phyloP scores from a whole-genome alignment of 192 early-diverging fungal genomes.

The Dimargaris xerosporica region DNA sequence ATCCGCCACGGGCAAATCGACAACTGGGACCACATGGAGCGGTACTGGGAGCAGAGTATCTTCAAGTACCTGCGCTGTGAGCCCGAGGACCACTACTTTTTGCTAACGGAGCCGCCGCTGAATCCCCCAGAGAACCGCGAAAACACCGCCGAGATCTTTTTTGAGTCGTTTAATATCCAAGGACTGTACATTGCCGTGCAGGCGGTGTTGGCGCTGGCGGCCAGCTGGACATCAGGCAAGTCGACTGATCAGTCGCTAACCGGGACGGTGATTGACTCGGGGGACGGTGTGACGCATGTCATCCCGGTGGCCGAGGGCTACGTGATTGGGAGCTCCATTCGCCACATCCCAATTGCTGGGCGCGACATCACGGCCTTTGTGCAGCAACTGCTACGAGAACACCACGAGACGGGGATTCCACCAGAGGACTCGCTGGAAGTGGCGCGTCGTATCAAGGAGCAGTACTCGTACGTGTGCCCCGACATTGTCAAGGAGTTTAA shows the following conservation, averaged over 20 bases:
- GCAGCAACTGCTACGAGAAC: constrained; percentile 85
- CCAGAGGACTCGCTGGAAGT: constrained; percentile 97
- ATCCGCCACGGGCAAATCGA: constrained; percentile 87
- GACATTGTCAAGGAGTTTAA: constrained; percentile 97
- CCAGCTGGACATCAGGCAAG: constrained; percentile 85
- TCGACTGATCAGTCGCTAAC: constrained; percentile 82
- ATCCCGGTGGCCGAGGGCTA: constrained; percentile 98
- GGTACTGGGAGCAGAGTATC: constrained; percentile 95
- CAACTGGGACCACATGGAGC: constrained; percentile 92
- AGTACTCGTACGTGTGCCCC: constrained; percentile 94
- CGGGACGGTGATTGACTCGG: constrained; percentile 96
- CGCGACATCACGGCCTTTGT: constrained; percentile 93
- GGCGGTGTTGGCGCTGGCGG: constrained; percentile 91
- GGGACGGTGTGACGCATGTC: constrained; percentile 95
- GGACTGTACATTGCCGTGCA: constrained; percentile 97
- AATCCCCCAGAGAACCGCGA: constrained; percentile 98
- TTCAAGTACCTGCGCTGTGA: constrained; percentile 97
- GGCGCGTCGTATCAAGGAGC: constrained; percentile 99
- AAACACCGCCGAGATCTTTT: constrained; percentile 99
- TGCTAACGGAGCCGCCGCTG: constrained; percentile 91
- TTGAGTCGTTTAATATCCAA: constrained; percentile 93
- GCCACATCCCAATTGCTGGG: constrained; percentile 92
- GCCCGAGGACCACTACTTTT: constrained; percentile 95
- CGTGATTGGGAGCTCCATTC: constrained; percentile 86
- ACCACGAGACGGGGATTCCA: constrained; percentile 88